phyloP scores from a whole-genome alignment of 192 early-diverging fungal species.

The Coemansia sp. region DNA sequence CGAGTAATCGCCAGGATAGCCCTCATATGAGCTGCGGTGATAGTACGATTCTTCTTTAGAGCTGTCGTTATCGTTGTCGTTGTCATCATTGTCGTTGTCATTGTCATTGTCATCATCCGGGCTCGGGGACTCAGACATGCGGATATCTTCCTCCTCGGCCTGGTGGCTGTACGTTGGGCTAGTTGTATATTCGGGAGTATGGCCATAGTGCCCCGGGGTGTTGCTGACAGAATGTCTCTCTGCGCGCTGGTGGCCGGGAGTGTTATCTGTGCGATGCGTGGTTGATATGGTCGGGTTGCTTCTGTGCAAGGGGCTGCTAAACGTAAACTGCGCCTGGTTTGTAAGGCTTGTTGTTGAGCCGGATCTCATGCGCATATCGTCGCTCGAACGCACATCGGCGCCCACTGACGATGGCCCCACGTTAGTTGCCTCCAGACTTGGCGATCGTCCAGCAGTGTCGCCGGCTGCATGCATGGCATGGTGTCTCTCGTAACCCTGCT shows the following conservation, averaged over 20 bases:
- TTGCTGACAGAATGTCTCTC: too few species aligned
- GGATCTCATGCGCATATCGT: conserved; percentile 1
- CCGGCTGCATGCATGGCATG: not conserved
- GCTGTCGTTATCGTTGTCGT: conserved; percentile 9
- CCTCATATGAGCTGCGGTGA: conserved; percentile 10
- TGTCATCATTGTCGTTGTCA: too few species aligned
- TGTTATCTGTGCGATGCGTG: not conserved
- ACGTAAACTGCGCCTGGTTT: conserved; percentile 38
- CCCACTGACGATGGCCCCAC: not conserved
- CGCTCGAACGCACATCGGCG: not conserved
- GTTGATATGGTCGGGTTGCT: conserved; percentile 1
- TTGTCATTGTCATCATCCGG: too few species aligned
- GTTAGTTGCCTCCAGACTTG: not conserved
- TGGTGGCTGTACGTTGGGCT: conserved; percentile 9
- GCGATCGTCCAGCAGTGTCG: not conserved
- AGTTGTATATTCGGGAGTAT: conserved; percentile 3
- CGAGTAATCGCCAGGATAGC: conserved; percentile 5
- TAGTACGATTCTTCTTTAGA: conserved; percentile 7
- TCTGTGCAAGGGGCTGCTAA: conserved; percentile 12
- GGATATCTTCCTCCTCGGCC: conserved; percentile 35
- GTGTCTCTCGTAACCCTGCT: not conserved
- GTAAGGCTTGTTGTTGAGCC: conserved; percentile 24
- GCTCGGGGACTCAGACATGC: conserved; percentile 47
- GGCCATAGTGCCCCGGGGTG: not conserved
- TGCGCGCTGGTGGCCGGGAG: conserved; percentile 1